These are phyloP conservation scores for Cucurbita pepo DNA, from an alignment of 306 rosid species.

Conservation along the genomic window DNA sequence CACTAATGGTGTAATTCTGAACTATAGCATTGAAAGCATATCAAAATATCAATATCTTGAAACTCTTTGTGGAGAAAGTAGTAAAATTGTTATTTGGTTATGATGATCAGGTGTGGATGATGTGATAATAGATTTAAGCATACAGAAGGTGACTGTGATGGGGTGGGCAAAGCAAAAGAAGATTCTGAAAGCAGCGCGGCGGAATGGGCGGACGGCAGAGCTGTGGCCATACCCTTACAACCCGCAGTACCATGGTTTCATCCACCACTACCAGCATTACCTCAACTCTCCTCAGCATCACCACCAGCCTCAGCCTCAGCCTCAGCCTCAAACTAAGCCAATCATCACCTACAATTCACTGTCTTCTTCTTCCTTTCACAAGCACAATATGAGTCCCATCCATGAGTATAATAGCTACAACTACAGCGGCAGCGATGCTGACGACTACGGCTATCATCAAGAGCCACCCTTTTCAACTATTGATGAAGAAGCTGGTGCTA, in stretches of 20 bases:
- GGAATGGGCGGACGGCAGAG: slow-evolving; percentile 51
- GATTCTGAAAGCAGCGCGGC: slow-evolving; percentile 41
- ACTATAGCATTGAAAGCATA: background rate
- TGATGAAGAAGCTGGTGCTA: slow-evolving; percentile 19
- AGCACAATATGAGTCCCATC: slow-evolving; percentile 5
- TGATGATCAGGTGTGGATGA: slow-evolving; percentile 36
- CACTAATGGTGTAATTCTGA: background rate
- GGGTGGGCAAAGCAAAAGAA: slow-evolving; percentile 52
- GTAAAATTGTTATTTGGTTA: background rate
- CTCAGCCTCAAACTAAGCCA: background rate
- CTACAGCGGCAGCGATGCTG: slow-evolving; percentile 23
- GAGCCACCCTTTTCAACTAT: slow-evolving; percentile 20
- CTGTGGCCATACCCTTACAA: slow-evolving; percentile 62
- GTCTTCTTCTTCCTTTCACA: slow-evolving; percentile 12
- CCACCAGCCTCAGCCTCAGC: background rate
- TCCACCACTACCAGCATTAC: slow-evolving; percentile 2
- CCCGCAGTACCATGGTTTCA: slow-evolving; percentile 25
- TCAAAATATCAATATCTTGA: background rate
- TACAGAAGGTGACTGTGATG: slow-evolving; percentile 72
- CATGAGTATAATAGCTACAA: background rate
- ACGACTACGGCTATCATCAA: slow-evolving; percentile 24
- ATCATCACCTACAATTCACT: slow-evolving; percentile 4
- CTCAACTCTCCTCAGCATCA: background rate
- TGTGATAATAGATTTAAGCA: slow-evolving; percentile 35
- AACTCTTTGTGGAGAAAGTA: background rate